These are phyloP conservation scores for Phytopythium helicoides DNA, from an alignment of 352 stramenopile species.

Conservation along the genomic window DNA sequence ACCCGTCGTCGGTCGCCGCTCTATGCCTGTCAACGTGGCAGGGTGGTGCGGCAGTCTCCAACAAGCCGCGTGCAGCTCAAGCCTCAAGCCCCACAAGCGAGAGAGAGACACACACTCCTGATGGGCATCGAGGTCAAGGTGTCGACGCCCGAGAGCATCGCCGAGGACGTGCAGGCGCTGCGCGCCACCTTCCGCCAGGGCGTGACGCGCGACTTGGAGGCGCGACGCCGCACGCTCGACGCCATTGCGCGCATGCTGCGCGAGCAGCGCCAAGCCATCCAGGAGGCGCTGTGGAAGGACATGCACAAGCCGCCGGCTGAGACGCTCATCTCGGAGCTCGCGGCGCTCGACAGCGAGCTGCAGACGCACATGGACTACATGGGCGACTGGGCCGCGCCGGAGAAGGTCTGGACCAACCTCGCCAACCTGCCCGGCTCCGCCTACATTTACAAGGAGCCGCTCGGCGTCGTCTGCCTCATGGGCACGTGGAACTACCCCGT, in stretches of 20 bases:
- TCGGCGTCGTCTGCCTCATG: slow-evolving; percentile 85
- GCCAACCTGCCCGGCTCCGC: slow-evolving; percentile 45
- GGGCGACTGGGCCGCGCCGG: slow-evolving; percentile 48
- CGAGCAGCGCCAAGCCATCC: slow-evolving; percentile 44
- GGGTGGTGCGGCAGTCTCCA: not conserved
- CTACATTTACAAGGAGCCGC: slow-evolving; percentile 60
- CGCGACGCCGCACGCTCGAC: slow-evolving; percentile 39
- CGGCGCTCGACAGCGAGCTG: slow-evolving; percentile 51
- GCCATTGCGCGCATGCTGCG: slow-evolving; percentile 41
- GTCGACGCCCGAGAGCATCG: slow-evolving; percentile 28
- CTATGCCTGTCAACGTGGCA: not conserved
- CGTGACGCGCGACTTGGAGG: slow-evolving; percentile 38
- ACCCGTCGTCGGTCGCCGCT: too few relatives aligned
- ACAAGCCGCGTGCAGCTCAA: not conserved
- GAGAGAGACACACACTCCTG: too few relatives aligned
- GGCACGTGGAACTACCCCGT: slow-evolving; percentile 92
- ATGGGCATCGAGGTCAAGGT: slow-evolving; percentile 8
- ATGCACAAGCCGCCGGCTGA: slow-evolving; percentile 69
- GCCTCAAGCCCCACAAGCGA: too few relatives aligned
- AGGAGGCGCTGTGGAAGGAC: slow-evolving; percentile 56
- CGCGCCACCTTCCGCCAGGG: slow-evolving; percentile 46
- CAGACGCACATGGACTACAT: slow-evolving; percentile 65
- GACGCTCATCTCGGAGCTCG: slow-evolving; percentile 55
- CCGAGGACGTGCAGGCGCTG: slow-evolving; percentile 43
- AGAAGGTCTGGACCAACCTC: slow-evolving; percentile 51